Base-by-base conservation (phyloP, 352 stramenopile species). In the Halophytophthora batemanensis region DNA sequence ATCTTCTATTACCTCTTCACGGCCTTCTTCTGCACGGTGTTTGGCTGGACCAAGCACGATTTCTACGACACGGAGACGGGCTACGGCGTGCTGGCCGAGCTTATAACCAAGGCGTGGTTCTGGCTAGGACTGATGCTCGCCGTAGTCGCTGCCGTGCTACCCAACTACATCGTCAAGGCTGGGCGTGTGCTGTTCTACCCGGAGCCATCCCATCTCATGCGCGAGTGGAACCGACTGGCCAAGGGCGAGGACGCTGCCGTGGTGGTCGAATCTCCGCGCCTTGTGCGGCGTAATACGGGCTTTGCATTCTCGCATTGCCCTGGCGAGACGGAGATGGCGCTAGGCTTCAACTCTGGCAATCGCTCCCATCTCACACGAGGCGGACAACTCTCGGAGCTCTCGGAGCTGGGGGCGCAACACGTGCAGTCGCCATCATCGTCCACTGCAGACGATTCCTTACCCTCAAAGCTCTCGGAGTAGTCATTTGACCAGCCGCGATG, bases 1-100 rank as follows among this genome's bases (percentile, higher is more conserved):
- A 35, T 90, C n/a, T 94, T 95, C 47, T 94, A 93, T 68, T 93
- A 81, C 44, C 44, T 84, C 13, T 94, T 95, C 49, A 87, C 85
- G 40, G 76, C 82, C 14, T 90, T 95, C 62, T 95, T 95, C 62
- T 87, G 70, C 45, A 67, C 72, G 14, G 36, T 91, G 1, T 93
- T 90, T 37, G 82, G 76, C 44, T 87, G 74, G 73, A 90, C 82
- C 13, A 72, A 83, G 23, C 61, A 59, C 0, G 79, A 95, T 31
- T 64, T 95, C 29, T 93, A 93, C 56, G 85, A 95, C 46, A 93
- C 75, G 2, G 69, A 92, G 45, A 59, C 82, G 13, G 77, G 66
- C 25, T 94, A 80, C 41, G 81, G 78, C 19, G 73, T 90, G 17
- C 46, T 91, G 4, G 46, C 58, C 11, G 66, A 91, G 67, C 68